Evolutionary conservation across 1,284 basidiomycete species (phyloP).

Genomic region (Exobasidium rhododendri): DNA sequence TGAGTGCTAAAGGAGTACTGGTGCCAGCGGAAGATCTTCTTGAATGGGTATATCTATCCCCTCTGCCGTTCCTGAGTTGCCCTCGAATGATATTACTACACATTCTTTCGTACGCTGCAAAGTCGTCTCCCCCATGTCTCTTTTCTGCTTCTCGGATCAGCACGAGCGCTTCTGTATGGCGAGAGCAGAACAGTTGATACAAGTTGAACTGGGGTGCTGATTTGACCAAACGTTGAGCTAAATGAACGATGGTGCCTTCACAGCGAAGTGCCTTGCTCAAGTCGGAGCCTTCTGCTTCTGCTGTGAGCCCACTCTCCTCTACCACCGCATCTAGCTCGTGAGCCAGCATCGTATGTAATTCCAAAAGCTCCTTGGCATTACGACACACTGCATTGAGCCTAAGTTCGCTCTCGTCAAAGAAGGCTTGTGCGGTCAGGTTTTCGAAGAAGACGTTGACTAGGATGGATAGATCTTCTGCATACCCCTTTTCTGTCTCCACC

Average conservation of each 20-base stretch:
- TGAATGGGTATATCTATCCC: neutral
- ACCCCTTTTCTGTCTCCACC: conserved; percentile 50
- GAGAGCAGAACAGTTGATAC: conserved; percentile 43
- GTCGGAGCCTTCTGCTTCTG: neutral
- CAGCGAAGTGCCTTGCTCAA: conserved; percentile 15
- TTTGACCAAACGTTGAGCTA: neutral
- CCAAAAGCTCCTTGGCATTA: conserved; percentile 42
- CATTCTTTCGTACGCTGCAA: conserved; percentile 44
- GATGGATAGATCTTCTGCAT: conserved; percentile 46
- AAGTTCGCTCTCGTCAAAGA: conserved; percentile 40
- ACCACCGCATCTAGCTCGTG: conserved; percentile 36
- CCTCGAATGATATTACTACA: conserved; percentile 38
- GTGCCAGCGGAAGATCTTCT: neutral
- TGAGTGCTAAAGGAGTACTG: conserved; percentile 1
- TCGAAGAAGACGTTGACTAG: conserved; percentile 49
- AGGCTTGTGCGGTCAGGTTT: conserved; percentile 43
- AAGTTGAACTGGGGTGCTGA: conserved; percentile 14
- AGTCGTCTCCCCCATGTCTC: conserved; percentile 38
- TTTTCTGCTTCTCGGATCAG: conserved; percentile 48
- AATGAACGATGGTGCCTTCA: conserved; percentile 5
- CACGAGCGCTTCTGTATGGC: conserved; percentile 48
- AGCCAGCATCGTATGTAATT: conserved; percentile 39
- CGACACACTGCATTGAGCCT: conserved; percentile 41
- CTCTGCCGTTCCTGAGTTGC: neutral
- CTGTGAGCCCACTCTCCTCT: conserved; percentile 25